Evolutionary conservation across 441 rosid species (phyloP), one percentile per base, ranked within the genome.

Genomic region (Raphanus hybrid): DNA sequence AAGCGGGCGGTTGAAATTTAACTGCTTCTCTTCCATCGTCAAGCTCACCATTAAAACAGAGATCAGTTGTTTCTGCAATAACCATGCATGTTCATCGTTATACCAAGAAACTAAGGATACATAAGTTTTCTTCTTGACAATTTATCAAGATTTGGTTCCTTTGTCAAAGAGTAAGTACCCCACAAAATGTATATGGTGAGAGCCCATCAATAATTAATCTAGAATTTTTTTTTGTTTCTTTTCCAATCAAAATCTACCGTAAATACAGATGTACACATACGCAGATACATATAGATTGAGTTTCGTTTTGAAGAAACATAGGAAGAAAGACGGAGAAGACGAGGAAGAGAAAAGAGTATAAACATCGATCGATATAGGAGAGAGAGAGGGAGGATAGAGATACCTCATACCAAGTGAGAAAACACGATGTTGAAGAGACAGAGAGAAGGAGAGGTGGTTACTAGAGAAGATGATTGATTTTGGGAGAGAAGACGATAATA

Each of bases 1-100:
- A 43, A 94, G 85, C 5, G 98, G 98, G 57, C 82, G 91, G 80
- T 89, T 81, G 79, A 94, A 86, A 84, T 92, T 86, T 54, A 94
- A 76, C 72, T 87, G 89, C 80, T 86, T 90, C 61, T 89, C 90
- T 83, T 86, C 97, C 97, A 90, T 92, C 34, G 76, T 8, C 1
- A 77, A 83, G 74, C 71, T 87, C 81, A 76, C 75, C 18, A 78
- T 78, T 76, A 59, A 76, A 20, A 20, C 23, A 4, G 78, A 29
- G 8, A 20, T 62, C 66, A 1, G 4, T n/a, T 67, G 81, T 37
- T 70, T 74, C 88, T 82, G 86, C 80, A 80, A 55, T 52, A 76
- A 74, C 16, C 75, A 20, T 20, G 23, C 23, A 1, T 1, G 57
- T n/a, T 34, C 68, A 60, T 52, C 70, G 39, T 67, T 39, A 29